Conservation (phyloP, 257 asterid genomes). For the Hygrophila difformis region DNA sequence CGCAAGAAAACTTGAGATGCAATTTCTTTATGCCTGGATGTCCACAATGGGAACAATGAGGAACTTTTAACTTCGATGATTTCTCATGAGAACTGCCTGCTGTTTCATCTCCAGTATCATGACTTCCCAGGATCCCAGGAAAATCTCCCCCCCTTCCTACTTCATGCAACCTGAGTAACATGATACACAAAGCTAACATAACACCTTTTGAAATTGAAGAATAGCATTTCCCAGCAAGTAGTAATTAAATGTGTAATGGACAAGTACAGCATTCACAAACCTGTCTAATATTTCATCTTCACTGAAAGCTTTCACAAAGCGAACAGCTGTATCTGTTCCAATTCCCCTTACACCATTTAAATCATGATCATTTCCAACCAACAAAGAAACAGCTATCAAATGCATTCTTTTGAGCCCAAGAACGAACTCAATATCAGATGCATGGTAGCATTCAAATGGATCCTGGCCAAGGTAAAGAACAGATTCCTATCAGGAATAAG, state of each 20-base stretch:
- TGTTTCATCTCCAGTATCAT: conserved; percentile 21
- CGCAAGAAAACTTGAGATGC: conserved; percentile 67
- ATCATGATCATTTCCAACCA: conserved; percentile 92
- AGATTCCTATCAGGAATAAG: background rate
- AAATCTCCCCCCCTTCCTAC: conserved; percentile 49
- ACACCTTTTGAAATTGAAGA: background rate
- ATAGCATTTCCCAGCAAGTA: background rate
- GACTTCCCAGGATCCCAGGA: conserved; percentile 17
- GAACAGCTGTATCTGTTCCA: conserved; percentile 77
- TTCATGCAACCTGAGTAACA: conserved; percentile 52
- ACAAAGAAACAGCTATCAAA: conserved; percentile 74
- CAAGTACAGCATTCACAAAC: conserved; percentile 24
- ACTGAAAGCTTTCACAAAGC: conserved; percentile 63
- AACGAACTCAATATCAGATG: conserved; percentile 74
- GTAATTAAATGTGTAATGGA: conserved; percentile 5
- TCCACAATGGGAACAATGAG: conserved; percentile 92
- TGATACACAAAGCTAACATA: conserved; percentile 1
- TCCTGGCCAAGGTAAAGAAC: conserved; percentile 45
- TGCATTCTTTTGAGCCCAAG: conserved; percentile 78
- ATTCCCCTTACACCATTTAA: conserved; percentile 70
- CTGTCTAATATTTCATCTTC: conserved; percentile 66
- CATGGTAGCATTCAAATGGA: conserved; percentile 79
- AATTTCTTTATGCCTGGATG: conserved; percentile 84
- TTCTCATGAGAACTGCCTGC: conserved; percentile 25
- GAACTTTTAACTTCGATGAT: conserved; percentile 37